Evolutionary conservation across 371 early-diverging fungal genomes (phyloP), one percentile per base, ranked within the genome.

Genomic region (Actinomortierella ambigua): DNA sequence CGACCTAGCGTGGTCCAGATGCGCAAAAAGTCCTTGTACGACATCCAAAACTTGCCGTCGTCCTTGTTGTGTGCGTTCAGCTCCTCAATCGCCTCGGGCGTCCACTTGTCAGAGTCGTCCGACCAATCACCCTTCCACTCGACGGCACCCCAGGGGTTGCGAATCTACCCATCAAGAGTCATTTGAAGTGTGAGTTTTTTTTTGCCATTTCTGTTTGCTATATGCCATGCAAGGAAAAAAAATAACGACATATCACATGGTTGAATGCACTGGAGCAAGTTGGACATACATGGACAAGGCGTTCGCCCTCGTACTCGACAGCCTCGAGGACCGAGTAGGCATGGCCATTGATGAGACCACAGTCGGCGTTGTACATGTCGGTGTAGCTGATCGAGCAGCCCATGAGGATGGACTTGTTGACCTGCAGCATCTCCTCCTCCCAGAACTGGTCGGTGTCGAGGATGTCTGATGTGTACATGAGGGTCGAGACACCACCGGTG

Each of bases 101-200:
- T 68, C 77, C 68, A 70, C 53, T 64, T 65, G 22, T 54, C 68
- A 11, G 62, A 58, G 13, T 62, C 61, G 18, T 58, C 63, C 42
- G 73, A 64, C 57, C 65, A 78, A 11, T 57, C 62, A 11, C 78
- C 78, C 26, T 53, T 69, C 78, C 78, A 78, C 53, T 65, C 78
- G 15, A 40, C 48, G 14, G 27, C 2, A 3, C 78, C 78, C 65
- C 63, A 61, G 3, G 79, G 76, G 43, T 78, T 78, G 23, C 73
- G 41, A 29, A 75, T 52, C 52, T 50, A 13, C n/a, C 65, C n/a
- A n/a, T n/a, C n/a, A n/a, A n/a, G n/a, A n/a, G n/a, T n/a, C n/a
- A n/a, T n/a, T n/a, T n/a, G n/a, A n/a, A n/a, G n/a, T n/a, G n/a
- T n/a, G n/a, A n/a, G n/a, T n/a, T n/a, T n/a, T n/a, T n/a, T n/a